These are phyloP conservation scores for Stereocaulon alpinum DNA, from an alignment of 495 filamentous ascomycete species.

Conservation along the genomic window DNA sequence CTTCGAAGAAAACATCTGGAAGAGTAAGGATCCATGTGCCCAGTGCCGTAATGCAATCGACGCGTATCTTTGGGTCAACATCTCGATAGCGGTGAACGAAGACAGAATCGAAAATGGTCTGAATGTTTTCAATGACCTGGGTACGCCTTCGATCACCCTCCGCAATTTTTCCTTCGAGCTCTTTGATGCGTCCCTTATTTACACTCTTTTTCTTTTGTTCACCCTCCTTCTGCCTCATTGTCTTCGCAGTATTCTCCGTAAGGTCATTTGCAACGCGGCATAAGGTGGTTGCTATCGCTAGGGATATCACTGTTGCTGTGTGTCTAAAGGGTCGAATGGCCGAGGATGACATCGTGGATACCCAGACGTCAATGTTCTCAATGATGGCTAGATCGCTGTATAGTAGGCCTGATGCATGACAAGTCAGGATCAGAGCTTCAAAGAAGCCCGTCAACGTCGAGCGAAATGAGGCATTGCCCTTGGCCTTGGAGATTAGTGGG, in stretches of 20 bases:
- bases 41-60: conserved; percentile 73
- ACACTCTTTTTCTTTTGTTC: conserved; percentile 65
- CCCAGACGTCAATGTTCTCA: conserved; percentile 79
- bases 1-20: conserved; percentile 78
- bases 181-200: conserved; percentile 64
- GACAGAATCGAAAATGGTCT: conserved; percentile 76
- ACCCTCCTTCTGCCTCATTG: conserved; percentile 67
- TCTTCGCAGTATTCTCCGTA: conserved; percentile 59
- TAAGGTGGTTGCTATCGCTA: conserved; percentile 63
- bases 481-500: conserved; percentile 76
- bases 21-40: conserved; percentile 78
- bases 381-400: conserved; percentile 65
- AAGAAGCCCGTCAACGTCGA: conserved; percentile 69
- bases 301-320: conserved; percentile 71
- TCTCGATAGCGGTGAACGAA: conserved; percentile 95
- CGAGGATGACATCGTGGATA: conserved; percentile 75
- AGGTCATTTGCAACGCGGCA: conserved; percentile 51
- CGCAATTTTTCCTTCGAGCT: conserved; percentile 56
- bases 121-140: conserved; percentile 54
- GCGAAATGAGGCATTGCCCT: conserved; percentile 62
- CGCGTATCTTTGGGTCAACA: conserved; percentile 75
- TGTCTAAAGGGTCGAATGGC: conserved; percentile 80
- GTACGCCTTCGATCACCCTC: conserved; percentile 55
- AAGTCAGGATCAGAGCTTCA: conserved; percentile 54
- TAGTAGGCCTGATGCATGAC: conserved; percentile 63